Base-by-base conservation (phyloP, 192 early-diverging fungal species). In the Pilaira anomala region DNA sequence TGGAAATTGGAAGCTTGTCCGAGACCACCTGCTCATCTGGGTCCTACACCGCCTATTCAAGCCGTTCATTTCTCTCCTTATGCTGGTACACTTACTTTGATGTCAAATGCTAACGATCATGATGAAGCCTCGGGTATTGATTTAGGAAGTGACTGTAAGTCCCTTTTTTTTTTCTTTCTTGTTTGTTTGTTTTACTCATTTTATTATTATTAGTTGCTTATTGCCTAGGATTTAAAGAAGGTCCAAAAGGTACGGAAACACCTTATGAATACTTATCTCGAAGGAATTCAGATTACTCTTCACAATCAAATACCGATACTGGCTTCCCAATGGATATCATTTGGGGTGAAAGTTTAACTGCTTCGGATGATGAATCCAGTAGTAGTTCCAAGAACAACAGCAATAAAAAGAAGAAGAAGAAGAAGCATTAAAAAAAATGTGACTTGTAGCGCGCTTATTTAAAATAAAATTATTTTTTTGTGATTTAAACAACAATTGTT, bases 111-210 rank as follows among this genome's bases (percentile, higher is more conserved):
- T 28, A 22, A 49, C 24, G 58, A 49, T 48, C 25, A 48, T 25
- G 57, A 50, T 25, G 55, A 63, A 14, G 18, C 56, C 7, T 29
- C 26, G 48, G 71, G 71, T 13, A 73, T 67, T 50, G 71, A 73
- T 40, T 28, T 73, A 13, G 71, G 71, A 46, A 67, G 65, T 36
- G 65, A 73, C 30, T 73, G 71, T 73, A 62, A 67, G 71, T 36
- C n/a, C n/a, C n/a, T n/a, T n/a, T n/a, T n/a, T n/a, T n/a, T n/a
- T n/a, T n/a, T n/a, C n/a, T n/a, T n/a, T n/a, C n/a, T n/a, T n/a
- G n/a, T n/a, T n/a, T n/a, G n/a, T n/a, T n/a, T n/a, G n/a, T n/a
- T n/a, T n/a, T n/a, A n/a, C n/a, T n/a, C n/a, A 24, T 30, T 42
- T 50, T 18, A 33, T 51, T 56, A 22, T 33, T 28, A 13, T 30